Conservation (phyloP, 2,329 filamentous ascomycete genomes). For the Aspergillus carbonarius region DNA sequence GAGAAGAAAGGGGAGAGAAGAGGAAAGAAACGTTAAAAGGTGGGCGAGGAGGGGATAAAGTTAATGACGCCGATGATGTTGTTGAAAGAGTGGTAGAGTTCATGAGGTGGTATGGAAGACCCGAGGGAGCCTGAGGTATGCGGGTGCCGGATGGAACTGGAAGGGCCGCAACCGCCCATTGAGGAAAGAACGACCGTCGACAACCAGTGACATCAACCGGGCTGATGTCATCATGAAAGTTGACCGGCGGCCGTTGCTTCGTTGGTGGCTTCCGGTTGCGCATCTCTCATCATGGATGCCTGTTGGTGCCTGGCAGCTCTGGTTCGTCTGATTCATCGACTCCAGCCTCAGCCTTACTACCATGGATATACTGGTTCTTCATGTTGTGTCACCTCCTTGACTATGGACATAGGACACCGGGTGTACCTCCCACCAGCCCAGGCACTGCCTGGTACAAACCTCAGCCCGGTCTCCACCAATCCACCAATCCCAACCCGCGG, state of each 20-base stretch:
- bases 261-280: not conserved
- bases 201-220: not conserved
- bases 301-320: not conserved
- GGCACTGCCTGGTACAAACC: too few species aligned
- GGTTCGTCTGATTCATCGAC: not conserved
- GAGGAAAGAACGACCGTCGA: not conserved
- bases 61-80: conserved; percentile 5
- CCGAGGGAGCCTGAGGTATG: not conserved
- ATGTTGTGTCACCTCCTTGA: too few species aligned
- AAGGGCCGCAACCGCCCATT: not conserved
- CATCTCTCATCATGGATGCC: not conserved
- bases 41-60: not conserved
- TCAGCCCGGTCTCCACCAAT: too few species aligned
- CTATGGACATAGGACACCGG: too few species aligned
- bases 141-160: not conserved
- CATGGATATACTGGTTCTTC: too few species aligned
- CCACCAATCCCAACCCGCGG: too few species aligned
- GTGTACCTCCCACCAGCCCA: too few species aligned
- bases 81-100: not conserved
- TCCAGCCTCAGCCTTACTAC: too few species aligned
- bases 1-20: not conserved
- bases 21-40: not conserved
- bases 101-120: not conserved
- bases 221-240: not conserved
- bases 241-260: not conserved